These are phyloP conservation scores for Botrytis byssoidea DNA, from an alignment of 2,329 filamentous ascomycete species.

Conservation along the genomic window DNA sequence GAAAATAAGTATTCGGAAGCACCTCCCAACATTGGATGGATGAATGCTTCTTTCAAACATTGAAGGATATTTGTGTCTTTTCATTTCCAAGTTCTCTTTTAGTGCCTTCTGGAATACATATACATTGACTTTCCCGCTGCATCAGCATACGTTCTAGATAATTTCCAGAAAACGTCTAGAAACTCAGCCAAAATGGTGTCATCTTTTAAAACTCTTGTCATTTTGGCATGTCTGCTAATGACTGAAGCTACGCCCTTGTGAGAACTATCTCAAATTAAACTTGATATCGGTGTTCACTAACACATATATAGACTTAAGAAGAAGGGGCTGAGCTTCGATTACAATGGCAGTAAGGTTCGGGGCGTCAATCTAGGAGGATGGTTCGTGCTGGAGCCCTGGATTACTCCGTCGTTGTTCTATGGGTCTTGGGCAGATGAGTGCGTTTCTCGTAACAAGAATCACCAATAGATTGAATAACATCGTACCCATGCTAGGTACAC, in stretches of 20 bases:
- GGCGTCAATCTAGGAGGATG: slow-evolving; percentile 63
- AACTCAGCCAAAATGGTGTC: slow-evolving; percentile 16
- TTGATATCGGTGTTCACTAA: slow-evolving; percentile 19
- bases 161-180: not conserved
- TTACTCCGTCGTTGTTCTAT: slow-evolving; percentile 55
- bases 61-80: not conserved
- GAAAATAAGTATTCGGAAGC: slow-evolving; percentile 12
- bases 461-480: not conserved
- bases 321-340: slow-evolving; percentile 48
- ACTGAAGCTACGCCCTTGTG: slow-evolving; percentile 31
- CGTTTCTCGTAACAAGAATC: slow-evolving; percentile 32
- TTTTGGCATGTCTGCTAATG: slow-evolving; percentile 24
- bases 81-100: not conserved
- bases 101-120: not conserved
- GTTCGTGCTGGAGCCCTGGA: slow-evolving; percentile 46
- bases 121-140: not conserved
- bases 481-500: slow-evolving; percentile 32
- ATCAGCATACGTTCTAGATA: not conserved
- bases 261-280: not conserved
- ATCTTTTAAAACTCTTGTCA: slow-evolving; percentile 26
- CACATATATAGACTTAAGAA: slow-evolving; percentile 23
- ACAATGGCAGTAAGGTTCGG: slow-evolving; percentile 54
- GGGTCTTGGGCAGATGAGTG: slow-evolving; percentile 36
- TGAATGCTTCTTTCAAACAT: not conserved
- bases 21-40: not conserved